These are phyloP conservation scores for Paramyrothecium roridum DNA, from an alignment of 2,329 filamentous ascomycete species.

Conservation along the genomic window DNA sequence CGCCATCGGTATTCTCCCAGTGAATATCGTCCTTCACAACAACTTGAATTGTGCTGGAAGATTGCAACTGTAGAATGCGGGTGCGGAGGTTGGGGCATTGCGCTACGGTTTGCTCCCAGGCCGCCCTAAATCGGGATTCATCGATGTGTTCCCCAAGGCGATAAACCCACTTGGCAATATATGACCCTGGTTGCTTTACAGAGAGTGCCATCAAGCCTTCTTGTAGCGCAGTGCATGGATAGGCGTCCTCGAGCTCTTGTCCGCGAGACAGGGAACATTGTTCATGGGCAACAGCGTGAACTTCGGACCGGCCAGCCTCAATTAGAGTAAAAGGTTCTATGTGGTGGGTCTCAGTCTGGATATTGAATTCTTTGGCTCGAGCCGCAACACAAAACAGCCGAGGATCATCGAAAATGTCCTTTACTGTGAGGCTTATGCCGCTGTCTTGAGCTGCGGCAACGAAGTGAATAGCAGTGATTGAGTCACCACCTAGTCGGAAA, in stretches of 20 bases:
- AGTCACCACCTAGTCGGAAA: constrained; percentile 11
- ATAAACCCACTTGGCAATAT: neutral
- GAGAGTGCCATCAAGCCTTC: constrained; percentile 2
- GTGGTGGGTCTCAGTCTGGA: no score
- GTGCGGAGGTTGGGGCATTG: neutral
- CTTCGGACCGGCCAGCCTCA: no score
- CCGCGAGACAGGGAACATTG: neutral
- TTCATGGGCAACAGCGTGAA: no score
- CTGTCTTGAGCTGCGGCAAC: constrained; percentile 5
- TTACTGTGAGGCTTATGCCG: constrained; percentile 4
- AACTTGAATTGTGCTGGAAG: neutral
- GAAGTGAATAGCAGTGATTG: constrained; percentile 10
- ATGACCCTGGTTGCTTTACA: neutral
- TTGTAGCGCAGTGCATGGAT: constrained; percentile 4
- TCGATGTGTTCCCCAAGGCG: neutral
- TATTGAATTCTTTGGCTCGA: neutral
- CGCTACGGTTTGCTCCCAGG: neutral
- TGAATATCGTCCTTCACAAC: neutral
- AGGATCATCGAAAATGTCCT: constrained; percentile 7
- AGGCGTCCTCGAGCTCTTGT: neutral
- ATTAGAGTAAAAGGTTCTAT: no score
- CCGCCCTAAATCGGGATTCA: neutral
- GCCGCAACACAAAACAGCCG: constrained; percentile 1
- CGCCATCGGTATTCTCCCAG: neutral
- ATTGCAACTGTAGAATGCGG: neutral